Conservation (phyloP, 1,284 basidiomycete species). For the Cerioporus squamosus region DNA sequence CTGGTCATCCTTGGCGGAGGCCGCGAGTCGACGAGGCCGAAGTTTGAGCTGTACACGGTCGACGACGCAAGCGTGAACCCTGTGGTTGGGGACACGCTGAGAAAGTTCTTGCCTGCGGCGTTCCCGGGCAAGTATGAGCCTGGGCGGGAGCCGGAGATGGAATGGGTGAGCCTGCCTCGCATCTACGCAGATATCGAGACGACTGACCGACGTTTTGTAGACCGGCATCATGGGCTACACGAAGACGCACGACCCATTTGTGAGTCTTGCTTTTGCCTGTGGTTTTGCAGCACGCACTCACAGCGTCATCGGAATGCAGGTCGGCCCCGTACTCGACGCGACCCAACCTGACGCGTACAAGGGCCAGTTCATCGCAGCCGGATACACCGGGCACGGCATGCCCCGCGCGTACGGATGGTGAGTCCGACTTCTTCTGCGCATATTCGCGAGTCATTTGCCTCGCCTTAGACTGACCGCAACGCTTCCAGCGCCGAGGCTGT, state of each 20-base stretch:
- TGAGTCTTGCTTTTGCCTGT: conserved; percentile 40
- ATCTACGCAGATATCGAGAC: neutral
- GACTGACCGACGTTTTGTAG: conserved; percentile 38
- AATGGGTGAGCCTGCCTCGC: conserved; percentile 71
- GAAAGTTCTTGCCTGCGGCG: conserved; percentile 59
- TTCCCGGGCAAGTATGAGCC: conserved; percentile 59
- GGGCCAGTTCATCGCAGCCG: conserved; percentile 77
- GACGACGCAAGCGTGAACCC: conserved; percentile 66
- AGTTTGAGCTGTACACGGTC: conserved; percentile 55
- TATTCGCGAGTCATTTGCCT: too few species aligned
- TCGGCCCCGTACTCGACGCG: conserved; percentile 60
- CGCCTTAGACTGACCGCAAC: too few species aligned
- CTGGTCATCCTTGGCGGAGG: conserved; percentile 79
- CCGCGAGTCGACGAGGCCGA: conserved; percentile 47
- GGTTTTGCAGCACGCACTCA: too few species aligned
- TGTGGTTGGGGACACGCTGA: conserved; percentile 51
- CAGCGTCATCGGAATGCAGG: conserved; percentile 43
- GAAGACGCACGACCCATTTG: conserved; percentile 65
- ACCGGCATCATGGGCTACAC: conserved; percentile 87
- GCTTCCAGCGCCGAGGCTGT: conserved; percentile 64
- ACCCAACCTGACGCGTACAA: conserved; percentile 33
- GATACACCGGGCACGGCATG: conserved; percentile 84
- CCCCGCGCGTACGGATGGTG: conserved; percentile 76
- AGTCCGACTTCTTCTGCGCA: conserved; percentile 23
- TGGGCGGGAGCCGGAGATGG: conserved; percentile 61